A percentile compares a stretch with the other conserved stretches of the same genome.
Conservation (phyloP, 179 eudicot species). For the Spergularia azorica region DNA sequence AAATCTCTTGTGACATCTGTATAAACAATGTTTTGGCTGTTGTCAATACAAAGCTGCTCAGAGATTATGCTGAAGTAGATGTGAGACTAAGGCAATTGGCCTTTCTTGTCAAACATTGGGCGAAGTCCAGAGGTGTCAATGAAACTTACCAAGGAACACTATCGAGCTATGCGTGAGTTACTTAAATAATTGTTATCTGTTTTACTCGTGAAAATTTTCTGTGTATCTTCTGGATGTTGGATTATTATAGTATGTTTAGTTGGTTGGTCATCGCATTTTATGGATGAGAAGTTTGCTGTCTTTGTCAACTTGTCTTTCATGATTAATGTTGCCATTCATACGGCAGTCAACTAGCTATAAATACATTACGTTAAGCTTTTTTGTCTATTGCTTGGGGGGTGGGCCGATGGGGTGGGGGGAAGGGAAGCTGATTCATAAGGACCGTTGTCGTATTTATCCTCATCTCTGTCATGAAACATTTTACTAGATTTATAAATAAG, state of each 20-base stretch:
- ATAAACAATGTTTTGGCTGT: slow-evolving; percentile 91
- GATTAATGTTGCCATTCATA: background rate
- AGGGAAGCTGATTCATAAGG: background rate
- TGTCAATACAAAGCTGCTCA: slow-evolving; percentile 85
- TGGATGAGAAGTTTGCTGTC: background rate
- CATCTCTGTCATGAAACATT: background rate
- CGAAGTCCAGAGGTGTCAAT: slow-evolving; percentile 91
- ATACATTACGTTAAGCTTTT: background rate
- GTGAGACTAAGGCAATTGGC: slow-evolving; percentile 84
- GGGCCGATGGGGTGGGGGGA: background rate
- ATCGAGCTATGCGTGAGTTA: slow-evolving; percentile 97
- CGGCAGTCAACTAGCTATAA: background rate
- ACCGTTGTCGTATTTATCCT: background rate
- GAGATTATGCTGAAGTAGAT: slow-evolving; percentile 87
- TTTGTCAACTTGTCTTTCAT: background rate
- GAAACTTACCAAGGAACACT: slow-evolving; percentile 96
- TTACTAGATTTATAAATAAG: background rate
- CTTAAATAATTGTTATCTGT: slow-evolving; percentile 7
- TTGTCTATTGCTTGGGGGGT: background rate
- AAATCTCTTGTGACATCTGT: slow-evolving; percentile 93
- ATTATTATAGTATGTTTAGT: background rate
- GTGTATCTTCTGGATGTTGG: background rate
- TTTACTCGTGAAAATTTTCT: background rate
- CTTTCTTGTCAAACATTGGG: slow-evolving; percentile 98
- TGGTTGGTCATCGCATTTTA: background rate